Percentiles rank a stretch among this genome's conserved stretches.
Conservation (phyloP, 2,329 filamentous ascomycete species). For the Aureobasidium namibiae region DNA sequence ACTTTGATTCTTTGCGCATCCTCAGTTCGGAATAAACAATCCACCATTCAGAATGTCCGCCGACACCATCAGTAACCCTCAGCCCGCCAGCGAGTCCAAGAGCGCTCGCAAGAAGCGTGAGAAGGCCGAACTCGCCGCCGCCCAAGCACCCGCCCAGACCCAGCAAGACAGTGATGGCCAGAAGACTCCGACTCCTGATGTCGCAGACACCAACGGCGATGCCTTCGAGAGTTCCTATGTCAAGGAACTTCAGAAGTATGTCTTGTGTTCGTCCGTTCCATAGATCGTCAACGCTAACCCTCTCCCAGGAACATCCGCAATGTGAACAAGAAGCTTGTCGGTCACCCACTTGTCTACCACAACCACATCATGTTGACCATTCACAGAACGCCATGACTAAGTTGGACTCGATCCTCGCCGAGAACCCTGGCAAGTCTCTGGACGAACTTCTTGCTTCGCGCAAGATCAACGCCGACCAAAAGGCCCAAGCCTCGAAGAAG, state of each 20-base stretch:
- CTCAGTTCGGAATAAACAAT: neutral
- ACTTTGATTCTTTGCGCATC: slow-evolving; percentile 2
- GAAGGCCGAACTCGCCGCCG: slow-evolving; percentile 32
- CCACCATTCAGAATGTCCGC: slow-evolving; percentile 49
- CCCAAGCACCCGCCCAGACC: slow-evolving; percentile 25
- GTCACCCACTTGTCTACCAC: slow-evolving; percentile 27
- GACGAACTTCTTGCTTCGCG: slow-evolving; percentile 63
- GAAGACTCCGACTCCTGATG: slow-evolving; percentile 17
- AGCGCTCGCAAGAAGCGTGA: slow-evolving; percentile 46
- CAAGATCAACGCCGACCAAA: slow-evolving; percentile 76
- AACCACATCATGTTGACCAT: neutral
- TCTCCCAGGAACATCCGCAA: slow-evolving; percentile 74
- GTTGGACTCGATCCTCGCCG: slow-evolving; percentile 59
- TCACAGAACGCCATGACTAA: slow-evolving; percentile 60
- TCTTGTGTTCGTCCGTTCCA: slow-evolving; percentile 11
- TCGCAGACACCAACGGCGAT: slow-evolving; percentile 45
- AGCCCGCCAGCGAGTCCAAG: slow-evolving; percentile 49
- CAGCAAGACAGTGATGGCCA: slow-evolving; percentile 4
- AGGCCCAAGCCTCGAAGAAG: slow-evolving; percentile 69
- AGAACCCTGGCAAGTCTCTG: slow-evolving; percentile 62
- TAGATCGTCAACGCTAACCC: slow-evolving; percentile 15
- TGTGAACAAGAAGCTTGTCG: slow-evolving; percentile 86
- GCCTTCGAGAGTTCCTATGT: slow-evolving; percentile 70
- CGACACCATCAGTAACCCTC: slow-evolving; percentile 54
- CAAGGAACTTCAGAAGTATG: slow-evolving; percentile 84